These are phyloP conservation scores for Trichopus zeylanicus DNA, from an alignment of 116 monocot species.

Conservation along the genomic window DNA sequence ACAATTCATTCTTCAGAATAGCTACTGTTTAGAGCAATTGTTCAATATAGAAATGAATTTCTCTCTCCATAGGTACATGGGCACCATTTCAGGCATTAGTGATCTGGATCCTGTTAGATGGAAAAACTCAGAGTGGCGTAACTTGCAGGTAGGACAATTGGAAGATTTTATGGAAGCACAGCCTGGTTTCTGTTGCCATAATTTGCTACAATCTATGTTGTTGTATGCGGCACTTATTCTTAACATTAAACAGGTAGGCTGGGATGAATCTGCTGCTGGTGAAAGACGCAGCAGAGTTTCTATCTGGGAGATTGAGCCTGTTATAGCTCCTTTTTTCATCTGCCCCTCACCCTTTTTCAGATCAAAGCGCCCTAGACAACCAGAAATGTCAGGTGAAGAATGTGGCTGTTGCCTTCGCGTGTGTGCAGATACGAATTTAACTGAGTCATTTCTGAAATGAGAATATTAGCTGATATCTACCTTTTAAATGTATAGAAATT, in stretches of 20 bases:
- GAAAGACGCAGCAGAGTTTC: slow-evolving; percentile 83
- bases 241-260: slow-evolving; percentile 61
- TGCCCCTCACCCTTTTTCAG: slow-evolving; percentile 86
- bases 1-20: neutral
- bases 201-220: neutral
- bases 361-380: slow-evolving; percentile 63
- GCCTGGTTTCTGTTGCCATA: neutral
- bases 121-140: slow-evolving; percentile 89
- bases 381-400: slow-evolving; percentile 48
- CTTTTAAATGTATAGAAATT: no score
- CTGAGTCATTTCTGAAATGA: no score
- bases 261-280: slow-evolving; percentile 87
- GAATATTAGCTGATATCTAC: no score
- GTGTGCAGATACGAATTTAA: no score
- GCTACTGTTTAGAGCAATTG: neutral
- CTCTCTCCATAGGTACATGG: slow-evolving; percentile 67
- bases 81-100: slow-evolving; percentile 81
- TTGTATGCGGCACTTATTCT: neutral
- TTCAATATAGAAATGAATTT: neutral
- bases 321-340: slow-evolving; percentile 75
- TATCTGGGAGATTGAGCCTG: slow-evolving; percentile 94
- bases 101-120: slow-evolving; percentile 83
- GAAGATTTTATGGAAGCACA: neutral
- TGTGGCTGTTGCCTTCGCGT: no score
- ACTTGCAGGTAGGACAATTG: slow-evolving; percentile 56